These are phyloP conservation scores for Aspergillus pseudoterreus DNA, from an alignment of 2,329 filamentous ascomycete genomes.

Conservation along the genomic window DNA sequence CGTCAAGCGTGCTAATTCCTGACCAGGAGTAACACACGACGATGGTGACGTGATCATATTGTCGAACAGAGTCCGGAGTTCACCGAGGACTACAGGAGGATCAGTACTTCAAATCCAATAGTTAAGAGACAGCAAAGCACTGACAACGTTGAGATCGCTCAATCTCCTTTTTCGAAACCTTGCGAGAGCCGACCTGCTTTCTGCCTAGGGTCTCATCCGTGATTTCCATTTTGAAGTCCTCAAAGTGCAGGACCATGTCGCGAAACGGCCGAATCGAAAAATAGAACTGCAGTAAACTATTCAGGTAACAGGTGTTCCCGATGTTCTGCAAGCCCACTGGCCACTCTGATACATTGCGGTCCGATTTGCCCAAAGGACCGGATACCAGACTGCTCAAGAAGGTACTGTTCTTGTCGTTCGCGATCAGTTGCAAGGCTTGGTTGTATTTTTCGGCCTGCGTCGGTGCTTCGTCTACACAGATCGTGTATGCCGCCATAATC, in stretches of 20 bases:
- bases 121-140: constrained; percentile 31
- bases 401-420: constrained; percentile 38
- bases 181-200: constrained; percentile 73
- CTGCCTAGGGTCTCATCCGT: constrained; percentile 59
- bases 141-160: constrained; percentile 68
- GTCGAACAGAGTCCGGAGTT: constrained; percentile 67
- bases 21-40: constrained; percentile 65
- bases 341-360: constrained; percentile 48
- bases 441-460: constrained; percentile 44
- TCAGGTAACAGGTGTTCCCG: constrained; percentile 96
- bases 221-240: constrained; percentile 65
- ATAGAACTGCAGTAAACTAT: constrained; percentile 92
- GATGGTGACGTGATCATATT: constrained; percentile 63
- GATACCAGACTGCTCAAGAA: constrained; percentile 32
- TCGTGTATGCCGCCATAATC: constrained; percentile 47
- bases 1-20: constrained; percentile 75
- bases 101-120: constrained; percentile 1
- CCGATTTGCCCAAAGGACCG: constrained; percentile 26
- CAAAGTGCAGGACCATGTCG: constrained; percentile 73
- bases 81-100: constrained; percentile 60
- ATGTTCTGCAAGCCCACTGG: constrained; percentile 90
- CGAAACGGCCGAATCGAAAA: constrained; percentile 82
- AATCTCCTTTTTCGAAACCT: constrained; percentile 57
- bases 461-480: constrained; percentile 45
- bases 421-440: constrained; percentile 48